Percentiles rank a stretch among this genome's conserved stretches.
Evolutionary conservation across 805 yeast genomes (phyloP).

Genomic region (Myxozyma kluyveri): DNA sequence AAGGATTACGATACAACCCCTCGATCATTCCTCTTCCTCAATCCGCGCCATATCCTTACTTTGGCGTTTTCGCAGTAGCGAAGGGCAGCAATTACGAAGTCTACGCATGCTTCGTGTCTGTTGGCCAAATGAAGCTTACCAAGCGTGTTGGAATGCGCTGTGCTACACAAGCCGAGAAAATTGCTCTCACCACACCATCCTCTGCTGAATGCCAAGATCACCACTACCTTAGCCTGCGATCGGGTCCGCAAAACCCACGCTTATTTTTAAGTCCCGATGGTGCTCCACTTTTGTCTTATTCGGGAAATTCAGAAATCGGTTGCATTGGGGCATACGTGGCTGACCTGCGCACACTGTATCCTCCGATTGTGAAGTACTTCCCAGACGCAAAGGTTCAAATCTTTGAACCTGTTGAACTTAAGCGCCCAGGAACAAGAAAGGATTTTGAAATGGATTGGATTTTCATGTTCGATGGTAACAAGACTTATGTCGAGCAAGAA

Average conservation of each 20-base stretch:
- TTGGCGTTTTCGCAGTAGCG: slow-evolving; percentile 22
- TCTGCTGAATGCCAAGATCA: slow-evolving; percentile 23
- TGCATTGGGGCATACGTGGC: slow-evolving; percentile 27
- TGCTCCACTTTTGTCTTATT: slow-evolving; percentile 21
- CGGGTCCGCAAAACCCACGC: slow-evolving; percentile 28
- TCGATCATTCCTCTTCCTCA: slow-evolving; percentile 22
- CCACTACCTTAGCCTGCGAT: slow-evolving; percentile 16
- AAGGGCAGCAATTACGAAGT: slow-evolving; percentile 19
- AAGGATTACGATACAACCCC: slow-evolving; percentile 20
- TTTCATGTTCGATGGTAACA: slow-evolving; percentile 22
- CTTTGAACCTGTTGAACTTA: slow-evolving; percentile 18
- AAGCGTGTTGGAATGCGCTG: slow-evolving; percentile 28
- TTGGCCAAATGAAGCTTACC: slow-evolving; percentile 20
- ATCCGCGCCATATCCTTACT: slow-evolving; percentile 17
- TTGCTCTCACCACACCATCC: slow-evolving; percentile 14
- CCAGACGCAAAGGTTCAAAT: slow-evolving; percentile 16
- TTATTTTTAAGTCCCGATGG: slow-evolving; percentile 26
- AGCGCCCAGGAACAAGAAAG: slow-evolving; percentile 19
- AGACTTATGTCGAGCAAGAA: slow-evolving; percentile 26
- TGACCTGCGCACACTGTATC: slow-evolving; percentile 21
- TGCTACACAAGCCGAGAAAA: slow-evolving; percentile 18
- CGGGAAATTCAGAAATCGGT: slow-evolving; percentile 20
- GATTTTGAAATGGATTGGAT: slow-evolving; percentile 28
- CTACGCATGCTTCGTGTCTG: slow-evolving; percentile 18
- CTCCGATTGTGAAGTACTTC: slow-evolving; percentile 17